Conservation (phyloP, 805 yeast genomes). For the Nakazawaea wickerhamii region DNA sequence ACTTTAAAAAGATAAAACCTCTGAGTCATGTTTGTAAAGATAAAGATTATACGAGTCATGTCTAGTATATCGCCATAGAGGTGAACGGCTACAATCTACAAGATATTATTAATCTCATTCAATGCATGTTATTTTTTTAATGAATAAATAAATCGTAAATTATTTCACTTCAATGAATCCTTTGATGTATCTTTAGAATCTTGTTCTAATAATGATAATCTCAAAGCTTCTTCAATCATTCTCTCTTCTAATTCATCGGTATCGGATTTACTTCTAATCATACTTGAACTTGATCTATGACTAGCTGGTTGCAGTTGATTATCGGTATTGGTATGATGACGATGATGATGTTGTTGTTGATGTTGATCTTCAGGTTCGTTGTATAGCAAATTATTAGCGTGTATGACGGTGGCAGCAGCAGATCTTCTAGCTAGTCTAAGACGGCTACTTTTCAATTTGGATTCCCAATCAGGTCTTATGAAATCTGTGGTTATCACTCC, state of each 20-base stretch:
- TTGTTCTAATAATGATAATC: conserved; percentile 65
- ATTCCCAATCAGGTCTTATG: conserved; percentile 92
- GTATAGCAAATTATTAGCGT: conserved; percentile 73
- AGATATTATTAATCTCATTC: conserved; percentile 9
- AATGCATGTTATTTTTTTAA: too few species aligned
- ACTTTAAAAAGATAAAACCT: too few species aligned
- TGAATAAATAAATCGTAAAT: too few species aligned
- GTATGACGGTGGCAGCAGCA: conserved; percentile 92
- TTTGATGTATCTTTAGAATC: conserved; percentile 37
- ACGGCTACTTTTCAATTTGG: conserved; percentile 64
- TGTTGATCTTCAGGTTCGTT: conserved; percentile 18
- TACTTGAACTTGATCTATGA: conserved; percentile 14
- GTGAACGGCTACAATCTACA: too few species aligned
- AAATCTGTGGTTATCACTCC: conserved; percentile 73
- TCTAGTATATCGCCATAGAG: too few species aligned
- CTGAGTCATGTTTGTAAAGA: too few species aligned
- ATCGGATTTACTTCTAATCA: conserved; percentile 18
- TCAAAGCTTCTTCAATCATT: conserved; percentile 81
- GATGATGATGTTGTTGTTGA: conserved; percentile 12
- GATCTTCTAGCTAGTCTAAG: conserved; percentile 76
- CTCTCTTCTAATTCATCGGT: conserved; percentile 53
- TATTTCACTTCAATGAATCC: too few species aligned
- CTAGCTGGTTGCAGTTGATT: conserved; percentile 14
- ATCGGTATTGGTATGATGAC: conserved; percentile 17
- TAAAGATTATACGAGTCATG: too few species aligned